Evolutionary conservation across 371 early-diverging fungal species (phyloP).

Genomic region (Mycotypha africana): DNA sequence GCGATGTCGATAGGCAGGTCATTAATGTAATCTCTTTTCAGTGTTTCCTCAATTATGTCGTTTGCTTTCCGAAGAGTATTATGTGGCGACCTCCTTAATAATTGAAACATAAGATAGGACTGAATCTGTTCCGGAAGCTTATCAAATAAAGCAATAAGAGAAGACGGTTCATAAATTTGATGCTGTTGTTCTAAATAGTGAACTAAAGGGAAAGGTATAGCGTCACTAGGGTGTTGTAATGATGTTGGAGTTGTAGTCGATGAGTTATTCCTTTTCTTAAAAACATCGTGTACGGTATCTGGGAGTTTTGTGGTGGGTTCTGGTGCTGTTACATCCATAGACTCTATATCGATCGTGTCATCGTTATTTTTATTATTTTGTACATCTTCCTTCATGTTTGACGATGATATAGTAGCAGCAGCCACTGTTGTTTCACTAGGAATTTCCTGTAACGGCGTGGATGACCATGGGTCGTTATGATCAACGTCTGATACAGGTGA

Average conservation of each 20-base stretch:
- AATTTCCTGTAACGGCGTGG: too few species aligned
- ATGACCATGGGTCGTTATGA: neutral
- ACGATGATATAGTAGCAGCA: neutral
- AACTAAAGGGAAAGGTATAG: too few species aligned
- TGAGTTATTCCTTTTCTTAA: too few species aligned
- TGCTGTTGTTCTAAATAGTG: too few species aligned
- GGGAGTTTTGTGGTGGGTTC: too few species aligned
- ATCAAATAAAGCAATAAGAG: conserved; percentile 31
- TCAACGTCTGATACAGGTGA: conserved; percentile 27
- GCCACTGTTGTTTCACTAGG: neutral
- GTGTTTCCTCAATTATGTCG: conserved; percentile 70
- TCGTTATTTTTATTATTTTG: too few species aligned
- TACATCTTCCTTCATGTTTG: too few species aligned
- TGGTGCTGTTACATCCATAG: neutral
- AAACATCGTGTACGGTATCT: too few species aligned
- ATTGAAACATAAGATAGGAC: conserved; percentile 35
- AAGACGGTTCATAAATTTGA: conserved; percentile 1
- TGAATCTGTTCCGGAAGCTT: conserved; percentile 25
- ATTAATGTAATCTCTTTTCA: conserved; percentile 83
- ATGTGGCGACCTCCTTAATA: conserved; percentile 34
- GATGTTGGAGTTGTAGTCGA: neutral
- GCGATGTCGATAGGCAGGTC: conserved; percentile 74
- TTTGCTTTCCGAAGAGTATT: conserved; percentile 79
- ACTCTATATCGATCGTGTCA: neutral
- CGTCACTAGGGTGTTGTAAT: too few species aligned